These are phyloP conservation scores for Amaranthus palmeri DNA, from an alignment of 148 eudicot species.

Conservation along the genomic window DNA sequence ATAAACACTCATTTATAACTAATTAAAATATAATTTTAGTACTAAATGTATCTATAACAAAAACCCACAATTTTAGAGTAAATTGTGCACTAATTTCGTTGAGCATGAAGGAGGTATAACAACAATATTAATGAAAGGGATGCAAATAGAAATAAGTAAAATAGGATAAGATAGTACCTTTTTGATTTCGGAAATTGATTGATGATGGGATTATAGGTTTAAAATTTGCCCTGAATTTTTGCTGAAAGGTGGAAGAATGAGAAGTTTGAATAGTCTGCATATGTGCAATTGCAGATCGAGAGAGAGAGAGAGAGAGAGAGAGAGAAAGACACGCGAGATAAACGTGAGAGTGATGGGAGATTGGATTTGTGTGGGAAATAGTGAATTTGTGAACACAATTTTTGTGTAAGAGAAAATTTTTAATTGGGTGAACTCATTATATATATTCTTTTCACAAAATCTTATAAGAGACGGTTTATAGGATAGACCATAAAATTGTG, in stretches of 20 bases:
- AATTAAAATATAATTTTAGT: too few relatives aligned
- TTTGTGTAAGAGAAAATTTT: neutral
- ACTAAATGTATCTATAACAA: neutral
- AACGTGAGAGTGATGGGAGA: neutral
- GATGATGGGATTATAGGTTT: neutral
- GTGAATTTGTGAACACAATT: too few relatives aligned
- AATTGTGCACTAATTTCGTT: neutral
- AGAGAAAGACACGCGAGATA: slow-evolving; percentile 6
- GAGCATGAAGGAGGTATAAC: neutral
- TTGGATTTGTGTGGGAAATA: neutral
- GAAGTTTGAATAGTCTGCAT: slow-evolving; percentile 4
- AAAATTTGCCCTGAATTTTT: neutral
- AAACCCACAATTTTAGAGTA: neutral
- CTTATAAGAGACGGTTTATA: too few relatives aligned
- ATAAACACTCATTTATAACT: too few relatives aligned
- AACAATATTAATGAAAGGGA: neutral
- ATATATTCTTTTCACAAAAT: too few relatives aligned
- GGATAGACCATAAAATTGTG: too few relatives aligned
- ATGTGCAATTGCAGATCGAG: slow-evolving; percentile 3
- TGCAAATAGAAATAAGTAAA: neutral
- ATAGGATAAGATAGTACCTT: slow-evolving; percentile 19
- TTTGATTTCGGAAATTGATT: neutral
- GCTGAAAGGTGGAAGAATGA: slow-evolving; percentile 6
- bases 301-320: too few relatives aligned
- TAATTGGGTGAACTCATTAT: too few relatives aligned